Percentiles rank a stretch among this genome's conserved stretches.
Evolutionary conservation across 371 early-diverging fungal species (phyloP).

Genomic region (Parasitella parasitica): DNA sequence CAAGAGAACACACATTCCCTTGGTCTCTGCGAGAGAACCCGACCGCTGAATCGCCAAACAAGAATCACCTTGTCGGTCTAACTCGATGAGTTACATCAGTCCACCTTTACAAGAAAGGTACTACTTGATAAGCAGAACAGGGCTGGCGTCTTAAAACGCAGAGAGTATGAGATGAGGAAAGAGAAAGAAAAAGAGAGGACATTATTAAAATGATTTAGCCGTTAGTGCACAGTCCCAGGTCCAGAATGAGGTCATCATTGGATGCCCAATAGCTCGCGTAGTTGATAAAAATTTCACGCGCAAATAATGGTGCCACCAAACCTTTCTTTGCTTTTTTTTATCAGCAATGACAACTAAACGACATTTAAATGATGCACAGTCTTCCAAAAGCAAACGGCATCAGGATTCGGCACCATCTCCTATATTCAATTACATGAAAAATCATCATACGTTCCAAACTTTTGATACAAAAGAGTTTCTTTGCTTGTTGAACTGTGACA

Average conservation of each 20-base stretch:
- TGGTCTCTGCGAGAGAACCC: conserved; percentile 11
- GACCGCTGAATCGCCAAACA: conserved; percentile 13
- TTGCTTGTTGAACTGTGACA: background rate
- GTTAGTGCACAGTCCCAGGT: background rate
- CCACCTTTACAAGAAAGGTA: conserved; percentile 11
- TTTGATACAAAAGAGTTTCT: conserved; percentile 6
- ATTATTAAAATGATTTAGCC: background rate
- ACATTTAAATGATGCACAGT: conserved; percentile 1
- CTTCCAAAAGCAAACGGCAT: background rate
- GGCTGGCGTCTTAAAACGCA: too few species aligned
- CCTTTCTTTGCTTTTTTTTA: background rate
- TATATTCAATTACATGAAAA: background rate
- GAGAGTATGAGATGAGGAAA: too few species aligned
- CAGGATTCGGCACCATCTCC: background rate
- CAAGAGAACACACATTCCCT: conserved; percentile 13
- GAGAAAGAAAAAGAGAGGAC: conserved; percentile 6
- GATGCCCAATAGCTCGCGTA: background rate
- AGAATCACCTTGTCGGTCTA: conserved; percentile 13
- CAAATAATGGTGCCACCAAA: too few species aligned
- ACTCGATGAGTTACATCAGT: conserved; percentile 12
- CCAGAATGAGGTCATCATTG: background rate
- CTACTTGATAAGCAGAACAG: conserved; percentile 9
- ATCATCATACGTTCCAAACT: background rate
- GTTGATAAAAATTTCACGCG: too few species aligned
- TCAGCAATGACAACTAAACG: background rate